Percentiles rank a stretch among this genome's conserved stretches.
phyloP scores from a whole-genome alignment of 2,329 filamentous ascomycete genomes.

The Coniosporium uncinatum region DNA sequence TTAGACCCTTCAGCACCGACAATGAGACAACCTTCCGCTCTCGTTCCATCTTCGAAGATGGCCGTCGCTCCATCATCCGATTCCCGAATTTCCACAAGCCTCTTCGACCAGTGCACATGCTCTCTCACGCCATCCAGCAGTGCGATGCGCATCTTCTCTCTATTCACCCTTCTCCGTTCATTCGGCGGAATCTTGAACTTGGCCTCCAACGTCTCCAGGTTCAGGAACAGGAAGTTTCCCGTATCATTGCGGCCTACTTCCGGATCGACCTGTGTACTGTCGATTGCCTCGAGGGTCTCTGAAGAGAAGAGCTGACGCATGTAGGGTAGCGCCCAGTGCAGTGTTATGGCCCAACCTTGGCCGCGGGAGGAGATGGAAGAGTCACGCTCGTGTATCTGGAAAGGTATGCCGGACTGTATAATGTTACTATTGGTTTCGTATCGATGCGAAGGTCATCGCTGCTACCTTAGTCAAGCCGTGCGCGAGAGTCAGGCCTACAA shows the following conservation, averaged over 20 bases:
- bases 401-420: conserved; percentile 10
- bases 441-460: too few relatives aligned
- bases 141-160: conserved; percentile 5
- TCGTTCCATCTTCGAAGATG: conserved; percentile 22
- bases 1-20: conserved; percentile 26
- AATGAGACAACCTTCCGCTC: conserved; percentile 17
- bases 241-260: conserved; percentile 14
- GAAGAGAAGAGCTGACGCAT: conserved; percentile 6
- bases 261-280: conserved; percentile 9
- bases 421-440: too few relatives aligned
- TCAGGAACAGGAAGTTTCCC: conserved; percentile 34
- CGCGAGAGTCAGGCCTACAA: conserved; percentile 25
- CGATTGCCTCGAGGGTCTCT: conserved; percentile 4
- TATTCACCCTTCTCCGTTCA: conserved; percentile 23
- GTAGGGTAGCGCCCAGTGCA: conserved; percentile 10
- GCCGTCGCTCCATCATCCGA: conserved; percentile 15
- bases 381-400: conserved; percentile 16
- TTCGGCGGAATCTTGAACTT: conserved; percentile 32
- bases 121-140: conserved; percentile 4
- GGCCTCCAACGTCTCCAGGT: conserved; percentile 27
- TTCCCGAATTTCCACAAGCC: conserved; percentile 6
- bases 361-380: conserved; percentile 5
- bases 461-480: conserved; percentile 23
- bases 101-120: conserved; percentile 6
- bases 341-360: conserved; percentile 15